Evolutionary conservation across 768 basidiomycete species (phyloP).

Genomic region (Clitopilus hobsonii): DNA sequence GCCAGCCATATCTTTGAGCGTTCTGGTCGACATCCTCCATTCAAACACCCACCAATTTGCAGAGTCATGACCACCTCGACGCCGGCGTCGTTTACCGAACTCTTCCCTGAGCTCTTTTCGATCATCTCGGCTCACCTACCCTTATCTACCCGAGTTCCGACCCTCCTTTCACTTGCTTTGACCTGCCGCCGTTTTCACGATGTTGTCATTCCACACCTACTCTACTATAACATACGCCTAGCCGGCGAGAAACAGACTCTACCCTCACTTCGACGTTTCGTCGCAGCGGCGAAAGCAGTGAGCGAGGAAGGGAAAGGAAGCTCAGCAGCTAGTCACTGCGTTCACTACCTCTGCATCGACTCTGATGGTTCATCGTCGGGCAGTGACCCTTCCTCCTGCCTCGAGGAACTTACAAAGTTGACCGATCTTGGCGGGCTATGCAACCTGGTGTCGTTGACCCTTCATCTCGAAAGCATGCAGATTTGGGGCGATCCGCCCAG

Average conservation of each 20-base stretch:
- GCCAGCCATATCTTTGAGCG: background rate
- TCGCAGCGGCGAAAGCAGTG: background rate
- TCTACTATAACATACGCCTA: constrained; percentile 2
- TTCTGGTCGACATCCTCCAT: background rate
- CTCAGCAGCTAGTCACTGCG: background rate
- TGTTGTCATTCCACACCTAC: constrained; percentile 3
- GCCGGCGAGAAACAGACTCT: background rate
- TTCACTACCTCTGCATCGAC: background rate
- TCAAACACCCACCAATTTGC: background rate
- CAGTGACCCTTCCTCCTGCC: background rate
- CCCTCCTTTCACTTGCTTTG: constrained; percentile 1
- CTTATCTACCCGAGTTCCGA: background rate
- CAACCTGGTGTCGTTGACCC: background rate
- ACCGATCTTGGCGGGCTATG: background rate
- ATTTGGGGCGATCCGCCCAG: background rate
- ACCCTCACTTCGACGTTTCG: background rate
- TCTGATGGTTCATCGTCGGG: background rate
- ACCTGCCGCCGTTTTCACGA: background rate
- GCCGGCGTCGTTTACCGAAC: background rate
- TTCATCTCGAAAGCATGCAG: background rate
- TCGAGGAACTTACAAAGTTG: background rate
- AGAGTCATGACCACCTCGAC: background rate
- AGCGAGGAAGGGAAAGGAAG: background rate
- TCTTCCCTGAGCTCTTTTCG: constrained; percentile 4
- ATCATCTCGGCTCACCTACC: constrained; percentile 1